Base-by-base conservation (phyloP, 1,284 basidiomycete genomes). In the Cryptococcus maquisensis region DNA sequence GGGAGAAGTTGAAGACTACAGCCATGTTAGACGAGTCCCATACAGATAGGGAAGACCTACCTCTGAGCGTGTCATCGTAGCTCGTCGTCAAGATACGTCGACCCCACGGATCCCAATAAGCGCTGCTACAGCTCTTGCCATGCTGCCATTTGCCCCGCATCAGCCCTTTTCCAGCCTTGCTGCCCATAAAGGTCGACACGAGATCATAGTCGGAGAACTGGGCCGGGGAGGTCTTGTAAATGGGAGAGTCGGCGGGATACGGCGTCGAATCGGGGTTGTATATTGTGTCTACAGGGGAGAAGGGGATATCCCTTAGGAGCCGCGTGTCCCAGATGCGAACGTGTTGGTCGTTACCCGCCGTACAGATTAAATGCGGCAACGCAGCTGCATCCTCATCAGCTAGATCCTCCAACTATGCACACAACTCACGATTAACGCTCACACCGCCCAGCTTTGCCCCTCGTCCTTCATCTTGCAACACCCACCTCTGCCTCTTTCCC, bases 71-170 rank as follows among this genome's bases (percentile, higher is more conserved):
- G 57, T 79, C 77, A 45, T 79, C 77, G 54, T 79, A 79, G 44
- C 69, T 71, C 9, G 77, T 79, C 1, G 72, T 73, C n/a, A 78
- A 54, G 12, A 79, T 63, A 32, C 73, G 58, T 16, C 67, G 60
- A 0, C 79, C 79, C 53, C 68, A 74, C n/a, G 74, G 70, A 62
- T 80, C 78, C 71, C 77, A 80, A 57, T 78, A 79, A 0, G 78
- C 77, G 1, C 73, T 67, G 23, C 73, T 73, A 59, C 77, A 78
- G 47, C 73, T 75, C 55, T 78, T 77, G 3, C 73, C 74, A 56
- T 76, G 72, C 36, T 71, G 60, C 57, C 64, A 77, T 20, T 60
- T 60, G 4, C 72, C 73, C 23, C 70, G 62, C 20, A 70, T 52
- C 32, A 74, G 49, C 0, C 68, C 70, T 38, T 67, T 64, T 6